A percentile compares a stretch with the other conserved stretches of the same genome.
Evolutionary conservation across 108 stramenopile genomes (phyloP).

Genomic region (Cyclotella distinguenda): DNA sequence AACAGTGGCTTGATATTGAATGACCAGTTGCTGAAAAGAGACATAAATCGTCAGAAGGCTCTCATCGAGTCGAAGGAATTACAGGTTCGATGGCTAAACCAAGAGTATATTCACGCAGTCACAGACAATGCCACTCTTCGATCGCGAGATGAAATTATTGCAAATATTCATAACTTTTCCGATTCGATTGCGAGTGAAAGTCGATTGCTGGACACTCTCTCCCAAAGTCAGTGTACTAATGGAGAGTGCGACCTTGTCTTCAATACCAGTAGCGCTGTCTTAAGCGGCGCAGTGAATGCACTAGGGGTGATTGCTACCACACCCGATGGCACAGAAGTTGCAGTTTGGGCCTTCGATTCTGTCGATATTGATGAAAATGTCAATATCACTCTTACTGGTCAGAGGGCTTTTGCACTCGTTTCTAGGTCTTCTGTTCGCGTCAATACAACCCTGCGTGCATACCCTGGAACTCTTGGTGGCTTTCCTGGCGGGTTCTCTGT

Average conservation of each 20-base stretch:
- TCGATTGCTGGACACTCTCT: constrained; percentile 18
- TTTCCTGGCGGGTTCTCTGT: constrained; percentile 78
- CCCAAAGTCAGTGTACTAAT: constrained; percentile 50
- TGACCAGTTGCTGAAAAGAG: constrained; percentile 26
- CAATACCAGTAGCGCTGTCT: constrained; percentile 64
- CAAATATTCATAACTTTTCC: constrained; percentile 40
- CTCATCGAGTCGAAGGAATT: constrained; percentile 31
- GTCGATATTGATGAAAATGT: constrained; percentile 76
- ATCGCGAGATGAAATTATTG: constrained; percentile 34
- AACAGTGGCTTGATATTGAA: constrained; percentile 59
- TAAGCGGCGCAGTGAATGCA: constrained; percentile 59
- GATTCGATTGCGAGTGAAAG: constrained; percentile 18
- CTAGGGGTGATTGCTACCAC: constrained; percentile 55
- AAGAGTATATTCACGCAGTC: constrained; percentile 41
- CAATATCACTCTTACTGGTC: constrained; percentile 59
- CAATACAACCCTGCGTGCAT: constrained; percentile 54
- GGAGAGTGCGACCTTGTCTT: constrained; percentile 59
- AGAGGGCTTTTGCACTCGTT: constrained; percentile 67
- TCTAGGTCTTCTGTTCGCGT: constrained; percentile 59
- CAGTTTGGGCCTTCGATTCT: constrained; percentile 72
- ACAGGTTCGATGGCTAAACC: constrained; percentile 38
- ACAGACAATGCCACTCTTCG: constrained; percentile 40
- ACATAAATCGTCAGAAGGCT: constrained; percentile 34
- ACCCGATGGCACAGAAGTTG: constrained; percentile 70
- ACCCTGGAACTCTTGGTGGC: constrained; percentile 71